phyloP scores from a whole-genome alignment of 1,284 basidiomycete species.

The Puccinia coronata region DNA sequence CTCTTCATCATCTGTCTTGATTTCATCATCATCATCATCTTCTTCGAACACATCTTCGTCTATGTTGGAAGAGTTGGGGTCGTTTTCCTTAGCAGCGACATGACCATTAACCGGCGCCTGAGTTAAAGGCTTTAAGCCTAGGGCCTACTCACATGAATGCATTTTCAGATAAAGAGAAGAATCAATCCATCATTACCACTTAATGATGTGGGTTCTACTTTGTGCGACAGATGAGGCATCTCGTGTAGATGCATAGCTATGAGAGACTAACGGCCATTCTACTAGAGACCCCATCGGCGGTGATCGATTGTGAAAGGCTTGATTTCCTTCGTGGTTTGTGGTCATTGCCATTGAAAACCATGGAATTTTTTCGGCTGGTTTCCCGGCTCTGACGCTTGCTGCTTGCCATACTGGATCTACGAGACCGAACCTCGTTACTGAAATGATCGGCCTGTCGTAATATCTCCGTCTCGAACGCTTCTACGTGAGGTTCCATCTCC shows the following conservation, averaged over 20 bases:
- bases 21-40: constrained; percentile 63
- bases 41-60: constrained; percentile 62
- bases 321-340: constrained; percentile 50
- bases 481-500: constrained; percentile 71
- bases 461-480: constrained; percentile 70
- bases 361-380: constrained; percentile 50
- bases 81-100: constrained; percentile 58
- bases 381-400: constrained; percentile 42
- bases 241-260: too few species aligned
- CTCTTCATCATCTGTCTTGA: constrained; percentile 54
- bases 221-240: too few species aligned
- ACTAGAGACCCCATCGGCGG: constrained; percentile 51
- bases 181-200: constrained; percentile 5
- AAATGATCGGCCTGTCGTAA: constrained; percentile 73
- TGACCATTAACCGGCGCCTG: constrained; percentile 55
- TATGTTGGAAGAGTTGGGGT: constrained; percentile 60
- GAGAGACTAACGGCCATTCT: constrained; percentile 47
- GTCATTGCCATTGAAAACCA: constrained; percentile 27
- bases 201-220: too few species aligned
- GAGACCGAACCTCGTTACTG: constrained; percentile 54
- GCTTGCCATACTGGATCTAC: constrained; percentile 51
- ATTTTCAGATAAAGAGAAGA: constrained; percentile 55
- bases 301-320: constrained; percentile 51
- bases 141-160: constrained; percentile 54
- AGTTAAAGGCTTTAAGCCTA: constrained; percentile 47